A percentile compares a stretch with the other conserved stretches of the same genome.
Conservation (phyloP, 169 alveolate species). For the Babesia bovis region DNA sequence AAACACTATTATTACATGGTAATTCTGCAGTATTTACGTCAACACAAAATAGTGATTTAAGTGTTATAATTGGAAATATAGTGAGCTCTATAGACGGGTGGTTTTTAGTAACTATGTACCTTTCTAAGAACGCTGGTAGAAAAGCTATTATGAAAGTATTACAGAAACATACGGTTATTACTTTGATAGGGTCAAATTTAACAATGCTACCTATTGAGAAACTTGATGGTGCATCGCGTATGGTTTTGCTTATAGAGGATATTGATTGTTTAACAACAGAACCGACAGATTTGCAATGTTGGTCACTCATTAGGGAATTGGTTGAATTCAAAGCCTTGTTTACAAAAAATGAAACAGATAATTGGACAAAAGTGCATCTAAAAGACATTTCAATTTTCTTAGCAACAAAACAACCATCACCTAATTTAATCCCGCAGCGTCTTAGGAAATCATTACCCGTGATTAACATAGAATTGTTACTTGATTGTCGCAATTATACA, state of each 20-base stretch:
- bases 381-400: not conserved
- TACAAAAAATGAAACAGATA: not conserved
- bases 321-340: not conserved
- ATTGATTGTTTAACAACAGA: not conserved
- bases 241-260: conserved; percentile 4
- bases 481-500: no score
- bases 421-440: not conserved
- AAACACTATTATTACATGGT: not conserved
- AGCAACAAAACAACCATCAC: not conserved
- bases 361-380: conserved; percentile 3
- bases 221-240: not conserved
- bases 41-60: not conserved
- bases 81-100: not conserved
- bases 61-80: not conserved
- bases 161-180: not conserved
- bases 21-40: not conserved
- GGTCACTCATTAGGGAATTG: conserved; percentile 1
- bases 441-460: conserved; percentile 10
- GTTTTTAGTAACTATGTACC: not conserved
- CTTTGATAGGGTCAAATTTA: not conserved
- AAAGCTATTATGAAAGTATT: not conserved
- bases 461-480: not conserved
- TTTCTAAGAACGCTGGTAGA: not conserved
- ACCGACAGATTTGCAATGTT: not conserved
- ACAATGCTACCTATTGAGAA: not conserved